phyloP scores from a whole-genome alignment of 2,329 filamentous ascomycete genomes.

The Aspergillus novoparasiticus region DNA sequence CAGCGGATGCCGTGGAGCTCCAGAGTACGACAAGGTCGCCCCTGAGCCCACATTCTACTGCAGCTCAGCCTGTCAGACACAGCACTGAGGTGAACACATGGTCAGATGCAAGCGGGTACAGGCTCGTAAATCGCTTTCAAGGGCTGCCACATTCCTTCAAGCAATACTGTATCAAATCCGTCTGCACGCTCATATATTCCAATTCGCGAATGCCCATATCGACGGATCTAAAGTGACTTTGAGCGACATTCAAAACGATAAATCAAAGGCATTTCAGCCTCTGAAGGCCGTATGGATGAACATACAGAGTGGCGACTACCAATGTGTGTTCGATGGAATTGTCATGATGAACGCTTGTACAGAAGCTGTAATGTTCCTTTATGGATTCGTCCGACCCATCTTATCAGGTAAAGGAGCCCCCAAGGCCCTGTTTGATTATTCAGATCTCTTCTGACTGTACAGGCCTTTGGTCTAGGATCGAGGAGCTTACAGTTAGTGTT shows the following conservation, averaged over 20 bases:
- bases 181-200: neutral
- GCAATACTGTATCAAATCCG: neutral
- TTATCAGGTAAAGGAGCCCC: too few species aligned
- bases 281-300: too few species aligned
- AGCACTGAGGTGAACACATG: neutral
- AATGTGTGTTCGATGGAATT: neutral
- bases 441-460: too few species aligned
- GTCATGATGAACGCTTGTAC: neutral
- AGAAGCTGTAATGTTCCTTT: neutral
- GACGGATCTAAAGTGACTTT: neutral
- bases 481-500: too few species aligned
- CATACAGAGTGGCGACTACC: neutral
- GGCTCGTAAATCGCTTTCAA: neutral
- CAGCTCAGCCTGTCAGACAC: neutral
- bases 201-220: rapidly evolving
- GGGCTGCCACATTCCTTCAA: neutral
- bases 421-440: too few species aligned
- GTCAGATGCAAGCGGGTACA: neutral
- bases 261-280: too few species aligned
- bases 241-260: too few species aligned
- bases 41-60: neutral
- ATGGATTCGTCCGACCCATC: too few species aligned
- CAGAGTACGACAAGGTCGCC: neutral
- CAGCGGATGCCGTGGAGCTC: neutral
- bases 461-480: too few species aligned